Evolutionary conservation across 2,329 filamentous ascomycete species (phyloP).

Genomic region (Cladosporium austrohemisphaericum): DNA sequence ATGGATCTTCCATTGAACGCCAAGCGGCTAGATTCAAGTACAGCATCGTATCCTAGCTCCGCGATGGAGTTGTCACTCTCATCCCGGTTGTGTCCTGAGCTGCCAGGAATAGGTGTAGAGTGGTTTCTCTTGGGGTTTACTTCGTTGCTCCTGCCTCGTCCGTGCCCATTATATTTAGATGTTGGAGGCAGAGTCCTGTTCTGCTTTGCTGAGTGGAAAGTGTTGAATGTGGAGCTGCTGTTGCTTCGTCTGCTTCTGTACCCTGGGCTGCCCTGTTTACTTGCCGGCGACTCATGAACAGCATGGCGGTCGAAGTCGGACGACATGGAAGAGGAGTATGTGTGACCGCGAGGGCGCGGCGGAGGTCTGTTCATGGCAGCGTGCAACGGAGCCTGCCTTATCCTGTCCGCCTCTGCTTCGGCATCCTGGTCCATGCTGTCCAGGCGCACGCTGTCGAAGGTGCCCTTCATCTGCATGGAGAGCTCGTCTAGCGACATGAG

Average conservation of each 20-base stretch:
- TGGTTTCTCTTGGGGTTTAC: constrained; percentile 2
- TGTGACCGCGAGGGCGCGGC: constrained; percentile 53
- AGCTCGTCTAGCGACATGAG: constrained; percentile 87
- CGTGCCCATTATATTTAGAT: constrained; percentile 8
- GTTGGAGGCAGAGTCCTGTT: constrained; percentile 2
- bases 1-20: constrained; percentile 54
- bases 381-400: constrained; percentile 25
- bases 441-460: constrained; percentile 12
- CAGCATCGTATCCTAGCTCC: constrained; percentile 59
- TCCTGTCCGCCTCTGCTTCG: constrained; percentile 17
- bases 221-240: constrained; percentile 66
- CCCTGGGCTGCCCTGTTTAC: constrained; percentile 23
- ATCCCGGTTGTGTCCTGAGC: constrained; percentile 2
- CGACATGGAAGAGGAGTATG: constrained; percentile 57
- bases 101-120: neutral
- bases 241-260: constrained; percentile 64
- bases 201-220: constrained; percentile 16
- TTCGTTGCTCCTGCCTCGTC: constrained; percentile 4
- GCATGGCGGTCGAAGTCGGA: constrained; percentile 50
- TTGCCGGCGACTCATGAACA: constrained; percentile 31
- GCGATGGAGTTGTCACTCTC: constrained; percentile 13
- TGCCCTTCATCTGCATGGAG: constrained; percentile 35
- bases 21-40: constrained; percentile 57
- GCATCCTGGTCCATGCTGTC: constrained; percentile 18
- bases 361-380: constrained; percentile 26